These are phyloP conservation scores for Apiotrichum domesticum DNA, from an alignment of 1,284 basidiomycete genomes.

Conservation along the genomic window DNA sequence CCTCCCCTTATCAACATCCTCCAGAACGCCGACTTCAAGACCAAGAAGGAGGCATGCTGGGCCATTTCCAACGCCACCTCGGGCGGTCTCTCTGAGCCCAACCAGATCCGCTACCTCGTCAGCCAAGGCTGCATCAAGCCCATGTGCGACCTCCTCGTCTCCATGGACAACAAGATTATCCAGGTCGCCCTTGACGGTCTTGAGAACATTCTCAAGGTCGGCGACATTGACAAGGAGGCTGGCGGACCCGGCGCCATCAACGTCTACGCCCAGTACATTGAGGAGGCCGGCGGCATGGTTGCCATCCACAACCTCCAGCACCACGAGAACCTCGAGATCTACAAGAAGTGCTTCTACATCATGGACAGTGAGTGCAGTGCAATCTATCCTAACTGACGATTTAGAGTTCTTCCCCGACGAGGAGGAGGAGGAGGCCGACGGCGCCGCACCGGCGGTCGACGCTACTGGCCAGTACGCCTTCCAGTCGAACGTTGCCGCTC, in stretches of 20 bases:
- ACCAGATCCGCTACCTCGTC: slow-evolving; percentile 97
- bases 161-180: slow-evolving; percentile 99
- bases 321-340: slow-evolving; percentile 97
- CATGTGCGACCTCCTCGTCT: slow-evolving; percentile 87
- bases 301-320: slow-evolving; percentile 98
- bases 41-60: slow-evolving; percentile 99
- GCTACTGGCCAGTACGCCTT: slow-evolving; percentile 80
- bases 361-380: slow-evolving; percentile 64
- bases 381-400: background rate
- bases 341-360: slow-evolving; percentile 99
- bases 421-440: slow-evolving; percentile 57
- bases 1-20: slow-evolving; percentile 98
- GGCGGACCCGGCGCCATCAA: slow-evolving; percentile 79
- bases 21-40: slow-evolving; percentile 97
- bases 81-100: slow-evolving; percentile 91
- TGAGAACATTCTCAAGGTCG: slow-evolving; percentile 98
- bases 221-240: slow-evolving; percentile 88
- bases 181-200: slow-evolving; percentile 89
- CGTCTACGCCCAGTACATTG: slow-evolving; percentile 89
- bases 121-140: slow-evolving; percentile 98
- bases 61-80: slow-evolving; percentile 99
- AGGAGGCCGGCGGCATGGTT: slow-evolving; percentile 98
- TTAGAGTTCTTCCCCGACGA: slow-evolving; percentile 46
- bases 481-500: slow-evolving; percentile 62
- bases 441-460: slow-evolving; percentile 74